phyloP scores from a whole-genome alignment of 1,284 basidiomycete genomes.

The Cutaneotrichosporon spelunceum region DNA sequence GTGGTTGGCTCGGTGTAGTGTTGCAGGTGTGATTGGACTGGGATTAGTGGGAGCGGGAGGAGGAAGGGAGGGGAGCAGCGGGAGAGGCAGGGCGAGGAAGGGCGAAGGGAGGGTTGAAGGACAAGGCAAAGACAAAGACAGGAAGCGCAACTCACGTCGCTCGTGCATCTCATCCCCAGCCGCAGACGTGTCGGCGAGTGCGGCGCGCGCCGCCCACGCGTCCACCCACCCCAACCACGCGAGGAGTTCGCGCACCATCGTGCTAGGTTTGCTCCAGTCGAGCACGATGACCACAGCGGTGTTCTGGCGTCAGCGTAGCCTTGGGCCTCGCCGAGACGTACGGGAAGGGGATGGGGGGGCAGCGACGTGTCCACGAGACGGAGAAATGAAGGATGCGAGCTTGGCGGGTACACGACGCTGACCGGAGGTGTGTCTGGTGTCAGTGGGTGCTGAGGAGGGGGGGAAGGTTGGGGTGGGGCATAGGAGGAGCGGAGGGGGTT shows the following conservation, averaged over 20 bases:
- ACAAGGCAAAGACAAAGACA: too few relatives aligned
- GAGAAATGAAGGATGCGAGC: conserved; percentile 67
- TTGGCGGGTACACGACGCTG: conserved; percentile 84
- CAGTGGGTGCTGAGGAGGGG: not conserved
- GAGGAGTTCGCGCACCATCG: conserved; percentile 72
- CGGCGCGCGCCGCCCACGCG: conserved; percentile 58
- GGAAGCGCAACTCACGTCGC: conserved; percentile 60
- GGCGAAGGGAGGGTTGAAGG: too few relatives aligned
- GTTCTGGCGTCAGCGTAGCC: conserved; percentile 58
- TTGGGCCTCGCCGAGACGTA: conserved; percentile 22
- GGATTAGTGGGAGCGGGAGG: not conserved
- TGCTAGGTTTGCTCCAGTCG: conserved; percentile 95
- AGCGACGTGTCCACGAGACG: conserved; percentile 79
- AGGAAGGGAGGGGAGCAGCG: too few relatives aligned
- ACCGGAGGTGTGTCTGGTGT: conserved; percentile 74
- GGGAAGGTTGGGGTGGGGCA: too few relatives aligned
- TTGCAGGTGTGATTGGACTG: conserved; percentile 82
- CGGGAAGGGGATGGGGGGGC: conserved; percentile 56
- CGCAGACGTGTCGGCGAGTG: conserved; percentile 21
- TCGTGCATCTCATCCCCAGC: conserved; percentile 77
- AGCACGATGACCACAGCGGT: conserved; percentile 80
- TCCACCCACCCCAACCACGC: conserved; percentile 84
- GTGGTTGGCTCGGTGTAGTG: conserved; percentile 75
- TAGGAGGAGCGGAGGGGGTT: too few relatives aligned
- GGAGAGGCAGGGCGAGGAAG: too few relatives aligned